phyloP scores from a whole-genome alignment of 2,329 filamentous ascomycete species.

The Mycosphaerella arachidis region DNA sequence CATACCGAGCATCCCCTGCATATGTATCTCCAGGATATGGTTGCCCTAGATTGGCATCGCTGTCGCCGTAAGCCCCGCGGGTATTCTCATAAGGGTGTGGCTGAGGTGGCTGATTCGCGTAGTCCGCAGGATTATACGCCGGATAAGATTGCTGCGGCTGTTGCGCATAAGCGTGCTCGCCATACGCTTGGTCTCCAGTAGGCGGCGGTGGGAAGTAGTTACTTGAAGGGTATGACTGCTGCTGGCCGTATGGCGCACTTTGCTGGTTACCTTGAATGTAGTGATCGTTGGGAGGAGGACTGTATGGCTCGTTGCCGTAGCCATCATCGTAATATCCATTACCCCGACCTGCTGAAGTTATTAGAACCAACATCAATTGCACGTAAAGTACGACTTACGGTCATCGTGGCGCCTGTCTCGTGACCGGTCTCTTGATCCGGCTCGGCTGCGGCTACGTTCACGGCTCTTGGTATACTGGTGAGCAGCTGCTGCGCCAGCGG shows the following conservation, averaged over 20 bases:
- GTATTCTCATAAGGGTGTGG: constrained; percentile 26
- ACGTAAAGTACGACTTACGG: constrained; percentile 10
- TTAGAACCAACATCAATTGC: neutral
- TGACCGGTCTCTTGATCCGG: constrained; percentile 2
- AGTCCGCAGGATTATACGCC: constrained; percentile 45
- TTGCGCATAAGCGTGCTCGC: constrained; percentile 31
- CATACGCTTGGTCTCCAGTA: constrained; percentile 22
- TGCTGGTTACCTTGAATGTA: constrained; percentile 27
- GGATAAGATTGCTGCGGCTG: constrained; percentile 28
- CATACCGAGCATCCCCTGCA: constrained; percentile 30
- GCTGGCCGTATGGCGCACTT: constrained; percentile 25
- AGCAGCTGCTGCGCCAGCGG: constrained; percentile 53
- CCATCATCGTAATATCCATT: constrained; percentile 21
- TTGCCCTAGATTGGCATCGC: constrained; percentile 26
- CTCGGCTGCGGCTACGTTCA: constrained; percentile 52
- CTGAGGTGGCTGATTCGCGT: constrained; percentile 29
- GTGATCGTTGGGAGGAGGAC: constrained; percentile 34
- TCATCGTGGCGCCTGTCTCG: constrained; percentile 5
- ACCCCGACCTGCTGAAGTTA: constrained; percentile 7
- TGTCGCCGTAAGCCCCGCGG: constrained; percentile 30
- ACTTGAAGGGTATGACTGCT: constrained; percentile 39
- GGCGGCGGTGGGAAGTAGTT: constrained; percentile 50
- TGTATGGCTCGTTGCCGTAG: constrained; percentile 26
- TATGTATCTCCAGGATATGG: constrained; percentile 31
- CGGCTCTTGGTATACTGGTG: constrained; percentile 54